Base-by-base conservation (phyloP, 179 eudicot genomes). In the Sideroxylon spinosum region DNA sequence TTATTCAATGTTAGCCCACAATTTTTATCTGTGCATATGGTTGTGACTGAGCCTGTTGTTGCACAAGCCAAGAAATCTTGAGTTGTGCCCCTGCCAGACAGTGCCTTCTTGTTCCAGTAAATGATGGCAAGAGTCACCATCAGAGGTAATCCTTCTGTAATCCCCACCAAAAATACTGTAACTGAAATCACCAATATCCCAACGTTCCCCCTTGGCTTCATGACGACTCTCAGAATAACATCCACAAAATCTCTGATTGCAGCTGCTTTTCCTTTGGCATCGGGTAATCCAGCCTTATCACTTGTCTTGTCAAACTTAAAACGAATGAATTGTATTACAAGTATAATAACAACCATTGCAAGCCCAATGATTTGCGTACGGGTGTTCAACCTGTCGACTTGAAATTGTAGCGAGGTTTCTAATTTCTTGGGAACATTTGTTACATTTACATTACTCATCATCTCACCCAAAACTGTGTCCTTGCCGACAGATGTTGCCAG, bases 111-210 rank as follows among this genome's bases (percentile, higher is more conserved):
- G 25, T 78, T 74, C 79, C 81, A 69, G 63, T 56, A 25, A 49
- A 11, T 13, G 25, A 67, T 50, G 37, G 84, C 84, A 2, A 74
- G 13, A 57, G 84, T 59, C 29, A 82, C 72, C 12, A 74, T 77
- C 17, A 78, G 28, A 20, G 84, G 84, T 6, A 82, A 23, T 4
- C 78, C 78, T 50, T 78, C 84, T 61, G 71, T 52, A 4, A 82
- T 44, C 63, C 81, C 81, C 17, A 78, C 57, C 71, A 82, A 23
- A 9, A 75, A 60, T 6, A 82, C 44, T 62, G 79, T 73, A 37
- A 81, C 48, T 17, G 59, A 28, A 22, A 61, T 67, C 9, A 55
- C 71, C 71, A 81, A 68, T 9, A 56, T 55, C 57, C 55, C 73
- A 10, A 63, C 55, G 25, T 37, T 81, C 46, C 72, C 77, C 28